Percentiles rank a stretch among this genome's conserved stretches.
Evolutionary conservation across 345 rosid genomes (phyloP).

Genomic region (Salix arbutifolia): DNA sequence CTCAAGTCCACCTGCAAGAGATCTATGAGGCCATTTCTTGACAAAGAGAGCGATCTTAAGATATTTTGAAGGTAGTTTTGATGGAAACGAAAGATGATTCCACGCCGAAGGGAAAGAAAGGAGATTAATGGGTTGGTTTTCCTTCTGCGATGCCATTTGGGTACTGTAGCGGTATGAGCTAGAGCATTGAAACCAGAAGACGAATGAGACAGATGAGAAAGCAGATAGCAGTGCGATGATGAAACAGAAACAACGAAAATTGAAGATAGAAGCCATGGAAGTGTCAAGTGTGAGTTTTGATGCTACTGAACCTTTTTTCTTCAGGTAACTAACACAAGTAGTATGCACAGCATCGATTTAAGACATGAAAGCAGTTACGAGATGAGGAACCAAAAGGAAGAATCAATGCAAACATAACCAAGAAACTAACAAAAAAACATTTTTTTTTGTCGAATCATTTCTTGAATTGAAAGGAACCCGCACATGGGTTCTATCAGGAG

Average conservation of each 20-base stretch:
- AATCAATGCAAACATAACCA: not conserved
- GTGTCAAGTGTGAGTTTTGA: slow-evolving; percentile 1
- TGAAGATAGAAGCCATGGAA: slow-evolving; percentile 51
- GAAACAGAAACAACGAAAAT: slow-evolving; percentile 51
- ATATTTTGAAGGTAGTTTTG: slow-evolving; percentile 31
- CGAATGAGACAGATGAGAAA: slow-evolving; percentile 50
- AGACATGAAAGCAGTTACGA: not conserved
- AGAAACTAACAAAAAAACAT: not conserved
- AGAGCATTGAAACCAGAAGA: slow-evolving; percentile 47
- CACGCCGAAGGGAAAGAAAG: slow-evolving; percentile 60
- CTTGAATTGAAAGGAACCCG: slow-evolving; percentile 21
- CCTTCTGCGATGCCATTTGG: slow-evolving; percentile 22
- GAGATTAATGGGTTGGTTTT: slow-evolving; percentile 48
- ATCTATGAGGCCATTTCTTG: slow-evolving; percentile 82
- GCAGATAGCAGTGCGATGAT: slow-evolving; percentile 39
- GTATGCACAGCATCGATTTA: slow-evolving; percentile 11
- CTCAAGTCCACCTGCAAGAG: slow-evolving; percentile 88
- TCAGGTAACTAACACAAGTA: not conserved
- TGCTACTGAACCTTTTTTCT: not conserved
- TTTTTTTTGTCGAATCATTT: not conserved
- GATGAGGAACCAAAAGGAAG: not conserved
- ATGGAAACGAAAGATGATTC: slow-evolving; percentile 60
- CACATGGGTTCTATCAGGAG: slow-evolving; percentile 27
- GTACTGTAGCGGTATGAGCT: slow-evolving; percentile 33
- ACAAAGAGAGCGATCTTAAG: slow-evolving; percentile 81